Evolutionary conservation across 768 basidiomycete species (phyloP), one percentile per base, ranked within the genome.

Genomic region (Neoboletus subvelutipes): DNA sequence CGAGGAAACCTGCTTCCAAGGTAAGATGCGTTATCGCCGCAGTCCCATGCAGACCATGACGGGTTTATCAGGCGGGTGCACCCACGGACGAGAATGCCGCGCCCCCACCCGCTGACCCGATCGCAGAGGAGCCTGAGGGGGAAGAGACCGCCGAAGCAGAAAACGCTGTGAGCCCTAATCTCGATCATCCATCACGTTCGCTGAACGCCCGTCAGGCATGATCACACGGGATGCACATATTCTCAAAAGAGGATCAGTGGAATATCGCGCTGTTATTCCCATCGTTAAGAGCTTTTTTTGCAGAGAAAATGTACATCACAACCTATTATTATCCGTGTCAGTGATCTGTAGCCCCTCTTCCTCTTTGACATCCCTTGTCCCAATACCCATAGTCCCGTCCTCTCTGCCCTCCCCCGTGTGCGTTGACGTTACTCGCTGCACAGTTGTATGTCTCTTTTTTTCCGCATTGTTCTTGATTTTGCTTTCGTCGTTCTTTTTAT

Each of bases 1-100:
- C 83, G 15, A 83, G 79, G 77, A 86, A 85, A 70, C 84, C 85
- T 55, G 75, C 73, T n/a, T 85, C 84, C 47, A 86, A 84, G 82
- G 85, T 76, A 24, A 66, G 64, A 57, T 51, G 12, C 4, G 6
- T 39, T 40, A 48, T 51, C 57, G 40, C 40, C 45, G 10, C 48
- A 34, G 22, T 45, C 9, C 46, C 13, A 2, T 36, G 29, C 36
- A 41, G 33, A n/a, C 11, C 17, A n/a, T 59, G 46, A 61, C 45
- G 40, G 28, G 34, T 26, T 42, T 22, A 31, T 18, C 50, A 74
- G 73, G 66, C 66, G 64, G 76, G 73, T 33, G 77, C 71, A 45
- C 67, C 69, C 46, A 66, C 71, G 41, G 67, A 72, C 39, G 73
- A 76, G 50, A 76, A 76, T 56, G 71, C 76, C 17, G 75, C 73